Evolutionary conservation across 495 filamentous ascomycete genomes (phyloP), one percentile per base, ranked within the genome.

Genomic region (Staphylotrichum tortipilum): DNA sequence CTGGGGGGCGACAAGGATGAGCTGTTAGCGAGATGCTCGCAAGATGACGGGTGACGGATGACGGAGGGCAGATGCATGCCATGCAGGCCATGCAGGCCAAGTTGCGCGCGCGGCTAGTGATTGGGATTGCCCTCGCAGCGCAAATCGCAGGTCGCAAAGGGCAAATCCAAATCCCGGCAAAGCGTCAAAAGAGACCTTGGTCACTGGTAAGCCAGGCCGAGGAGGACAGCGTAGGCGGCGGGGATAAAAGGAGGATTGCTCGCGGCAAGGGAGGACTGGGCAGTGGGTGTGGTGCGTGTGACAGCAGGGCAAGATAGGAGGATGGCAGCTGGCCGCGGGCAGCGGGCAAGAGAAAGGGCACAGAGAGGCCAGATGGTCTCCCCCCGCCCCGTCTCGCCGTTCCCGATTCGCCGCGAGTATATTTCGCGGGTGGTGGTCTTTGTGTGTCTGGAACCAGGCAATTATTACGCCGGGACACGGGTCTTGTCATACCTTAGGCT

Each of bases 391-490:
- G n/a, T n/a, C n/a, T n/a, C n/a, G n/a, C n/a, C n/a, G n/a, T n/a
- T 58, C 54, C 51, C 57, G 55, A 62, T 60, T 59, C 59, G 62
- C 53, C 52, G 54, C 50, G 51, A 41, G 46, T 55, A 60, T 51
- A 59, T n/a, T n/a, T n/a, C n/a, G 44, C 47, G 57, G 54, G 37
- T 43, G 35, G 55, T 58, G 54, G n/a, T 19, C 34, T 37, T 12
- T n/a, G n/a, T 26, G 53, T 50, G 30, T 47, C 33, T 40, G 53
- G 44, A 41, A 29, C 50, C 50, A 52, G n/a, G n/a, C n/a, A n/a
- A n/a, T n/a, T n/a, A 57, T 59, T 28, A 47, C n/a, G 40, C 43
- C 26, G 34, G 28, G 26, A 39, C 18, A 15, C 40, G 41, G 29
- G 31, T 18, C 18, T 45, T 18, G 49, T 50, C 60, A 53, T 63